Conservation (phyloP, 1,284 basidiomycete genomes). For the Ustilago nuda region DNA sequence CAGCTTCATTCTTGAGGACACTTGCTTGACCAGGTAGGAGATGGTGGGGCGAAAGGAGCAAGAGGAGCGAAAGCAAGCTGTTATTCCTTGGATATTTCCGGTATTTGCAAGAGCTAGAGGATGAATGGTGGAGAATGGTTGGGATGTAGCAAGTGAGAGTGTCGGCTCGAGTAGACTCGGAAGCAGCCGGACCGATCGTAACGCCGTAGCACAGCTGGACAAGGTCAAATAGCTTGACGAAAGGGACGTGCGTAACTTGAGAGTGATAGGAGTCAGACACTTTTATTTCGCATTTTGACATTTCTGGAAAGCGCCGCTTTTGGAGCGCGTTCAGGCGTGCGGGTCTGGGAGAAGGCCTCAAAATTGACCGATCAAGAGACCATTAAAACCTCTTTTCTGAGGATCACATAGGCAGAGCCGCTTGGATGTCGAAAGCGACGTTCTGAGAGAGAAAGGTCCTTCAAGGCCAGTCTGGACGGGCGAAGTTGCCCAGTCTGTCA, state of each 20-base stretch:
- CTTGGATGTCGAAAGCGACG: background rate
- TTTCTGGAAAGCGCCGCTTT: background rate
- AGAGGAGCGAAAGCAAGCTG: background rate
- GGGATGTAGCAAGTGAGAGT: background rate
- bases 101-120: no score
- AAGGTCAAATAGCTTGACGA: background rate
- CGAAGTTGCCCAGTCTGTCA: no score
- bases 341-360: background rate
- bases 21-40: background rate
- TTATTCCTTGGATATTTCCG: no score
- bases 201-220: background rate
- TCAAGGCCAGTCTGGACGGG: background rate
- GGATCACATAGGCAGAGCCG: background rate
- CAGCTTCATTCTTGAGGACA: slow-evolving; percentile 23
- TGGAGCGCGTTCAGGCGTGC: background rate
- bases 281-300: slow-evolving; percentile 16
- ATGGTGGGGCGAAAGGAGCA: background rate
- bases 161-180: background rate
- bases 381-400: background rate
- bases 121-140: background rate
- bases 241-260: slow-evolving; percentile 1
- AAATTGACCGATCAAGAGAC: slow-evolving; percentile 27
- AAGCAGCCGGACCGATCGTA: slow-evolving; percentile 18
- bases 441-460: background rate
- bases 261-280: background rate